These are phyloP conservation scores for Elsinoe australis DNA, from an alignment of 2,329 filamentous ascomycete species.

Conservation along the genomic window DNA sequence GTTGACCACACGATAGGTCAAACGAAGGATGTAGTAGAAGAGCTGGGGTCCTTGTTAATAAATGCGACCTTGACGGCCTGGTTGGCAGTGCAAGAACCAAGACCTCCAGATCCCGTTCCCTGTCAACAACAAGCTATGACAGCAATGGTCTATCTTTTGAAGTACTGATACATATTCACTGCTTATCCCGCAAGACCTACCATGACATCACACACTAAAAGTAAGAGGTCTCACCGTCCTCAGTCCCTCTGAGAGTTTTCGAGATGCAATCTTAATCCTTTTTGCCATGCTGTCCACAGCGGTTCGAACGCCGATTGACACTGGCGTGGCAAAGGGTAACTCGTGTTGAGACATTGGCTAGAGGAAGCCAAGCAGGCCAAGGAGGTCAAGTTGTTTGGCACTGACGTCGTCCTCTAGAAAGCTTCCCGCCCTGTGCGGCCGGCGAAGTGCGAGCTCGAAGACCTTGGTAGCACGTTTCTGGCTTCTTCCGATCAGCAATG, in stretches of 20 bases:
- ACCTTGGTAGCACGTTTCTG: slow-evolving; percentile 4
- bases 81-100: too few species aligned
- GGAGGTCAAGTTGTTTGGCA: neutral
- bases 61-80: too few species aligned
- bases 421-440: neutral
- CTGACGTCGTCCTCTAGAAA: neutral
- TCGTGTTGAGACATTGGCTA: slow-evolving; percentile 5
- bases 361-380: slow-evolving; percentile 5
- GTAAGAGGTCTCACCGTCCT: too few species aligned
- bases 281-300: neutral
- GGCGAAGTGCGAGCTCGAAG: neutral
- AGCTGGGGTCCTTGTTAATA: too few species aligned
- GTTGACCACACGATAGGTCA: neutral
- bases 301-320: slow-evolving; percentile 6
- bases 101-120: too few species aligned
- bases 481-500: neutral
- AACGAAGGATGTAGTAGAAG: neutral
- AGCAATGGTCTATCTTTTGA: too few species aligned
- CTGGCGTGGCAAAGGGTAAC: slow-evolving; percentile 1
- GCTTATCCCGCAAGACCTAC: slow-evolving; percentile 7
- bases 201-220: slow-evolving; percentile 6
- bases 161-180: too few species aligned
- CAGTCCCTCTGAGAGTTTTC: slow-evolving; percentile 4
- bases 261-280: neutral
- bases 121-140: too few species aligned